Evolutionary conservation across 345 rosid species (phyloP), one percentile per base, ranked within the genome.

Genomic region (Turritis glabra): DNA sequence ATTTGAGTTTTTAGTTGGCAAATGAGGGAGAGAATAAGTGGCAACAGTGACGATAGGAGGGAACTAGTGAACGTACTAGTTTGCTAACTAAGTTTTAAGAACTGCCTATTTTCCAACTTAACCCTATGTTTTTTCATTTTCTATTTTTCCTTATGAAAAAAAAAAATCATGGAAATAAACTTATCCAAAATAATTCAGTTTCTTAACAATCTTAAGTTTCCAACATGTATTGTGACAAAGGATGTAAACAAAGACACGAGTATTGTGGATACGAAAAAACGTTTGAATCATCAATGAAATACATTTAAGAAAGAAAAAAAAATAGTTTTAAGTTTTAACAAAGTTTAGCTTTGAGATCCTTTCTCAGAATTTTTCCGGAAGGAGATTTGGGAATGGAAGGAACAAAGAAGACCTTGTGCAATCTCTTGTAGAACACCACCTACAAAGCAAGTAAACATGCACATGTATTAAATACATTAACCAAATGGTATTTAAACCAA

Each of bases 361-460:
- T 90, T 79, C 98, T 86, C 62, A 93, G 69, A 50, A 93, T 93
- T 84, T 93, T 90, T 7, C 98, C 98, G 0, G 98, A 79, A 6
- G 98, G 91, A 71, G 97, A 89, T 83, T 87, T 93, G 0, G 98
- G 98, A 72, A 93, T 89, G 8, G 98, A 83, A 58, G 87, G 82
- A 69, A 87, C 89, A 71, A 93, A 93, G 73, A 81, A 67, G 18
- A 93, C 93, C 71, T 79, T 87, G 79, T 89, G 93, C 76, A 93
- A 75, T 83, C 79, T 85, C 88, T 93, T 93, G 82, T 93, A 93
- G 75, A 87, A 93, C 38, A 93, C 95, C 67, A 93, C 98, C 94
- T 71, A 47, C 68, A 65, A 26, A 25, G 8, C 55, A 25, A 53
- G n/a, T 48, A 51, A 23, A 51, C 13, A 23, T 0, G 14, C 4